A percentile compares a stretch with the other conserved stretches of the same genome.
Conservation (phyloP, 164 flowering plant species). For the Tetracentron sinense region DNA sequence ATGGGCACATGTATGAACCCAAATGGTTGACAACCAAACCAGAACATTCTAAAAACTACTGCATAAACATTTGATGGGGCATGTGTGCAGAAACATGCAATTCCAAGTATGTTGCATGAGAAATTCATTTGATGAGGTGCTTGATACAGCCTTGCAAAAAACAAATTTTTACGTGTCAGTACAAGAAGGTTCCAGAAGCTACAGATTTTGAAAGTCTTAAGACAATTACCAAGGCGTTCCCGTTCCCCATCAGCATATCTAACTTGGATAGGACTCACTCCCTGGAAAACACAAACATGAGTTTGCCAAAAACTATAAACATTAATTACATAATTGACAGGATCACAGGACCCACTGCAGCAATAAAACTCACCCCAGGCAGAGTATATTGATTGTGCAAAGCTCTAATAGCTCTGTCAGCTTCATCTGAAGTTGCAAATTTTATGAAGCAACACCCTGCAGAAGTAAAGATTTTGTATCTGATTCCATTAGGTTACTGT, state of each 20-base stretch:
- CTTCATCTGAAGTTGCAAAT: conserved; percentile 86
- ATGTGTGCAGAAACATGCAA: background rate
- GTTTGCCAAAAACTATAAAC: conserved; percentile 1
- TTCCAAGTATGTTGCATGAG: background rate
- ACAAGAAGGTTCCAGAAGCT: too few relatives aligned
- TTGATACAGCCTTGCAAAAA: too few relatives aligned
- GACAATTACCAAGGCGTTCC: conserved; percentile 81
- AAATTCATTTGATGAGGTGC: background rate
- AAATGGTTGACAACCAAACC: background rate
- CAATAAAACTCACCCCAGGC: conserved; percentile 71
- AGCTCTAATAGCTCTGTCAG: conserved; percentile 87
- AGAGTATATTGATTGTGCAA: conserved; percentile 86
- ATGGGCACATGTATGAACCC: background rate
- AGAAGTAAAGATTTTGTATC: conserved; percentile 30
- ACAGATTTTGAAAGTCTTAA: background rate
- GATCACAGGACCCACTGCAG: conserved; percentile 14
- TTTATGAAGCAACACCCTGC: conserved; percentile 99
- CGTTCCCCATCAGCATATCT: conserved; percentile 98
- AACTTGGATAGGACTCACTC: conserved; percentile 90
- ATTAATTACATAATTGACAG: background rate
- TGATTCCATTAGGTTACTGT: conserved; percentile 19
- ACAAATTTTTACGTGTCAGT: too few relatives aligned
- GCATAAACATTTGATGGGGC: background rate
- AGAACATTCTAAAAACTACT: background rate
- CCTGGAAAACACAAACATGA: conserved; percentile 43